Conservation (phyloP, 1,139 yeast genomes). For the Groenewaldozyma sp. region DNA sequence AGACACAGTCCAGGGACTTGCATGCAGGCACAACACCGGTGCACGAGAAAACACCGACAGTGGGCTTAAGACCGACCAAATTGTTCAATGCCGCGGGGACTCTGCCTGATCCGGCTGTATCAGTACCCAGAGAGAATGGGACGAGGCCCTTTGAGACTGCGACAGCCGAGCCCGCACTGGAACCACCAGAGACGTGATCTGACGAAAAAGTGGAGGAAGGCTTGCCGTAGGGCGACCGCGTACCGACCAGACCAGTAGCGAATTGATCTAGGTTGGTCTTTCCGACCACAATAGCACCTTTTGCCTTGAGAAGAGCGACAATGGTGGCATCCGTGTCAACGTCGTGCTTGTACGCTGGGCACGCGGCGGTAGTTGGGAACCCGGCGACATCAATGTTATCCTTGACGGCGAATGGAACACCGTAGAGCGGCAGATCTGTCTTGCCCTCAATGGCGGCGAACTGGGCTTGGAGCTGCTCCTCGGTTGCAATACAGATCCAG, state of each 20-base stretch:
- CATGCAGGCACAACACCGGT: slow-evolving; percentile 96
- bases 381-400: slow-evolving; percentile 88
- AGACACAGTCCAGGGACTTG: slow-evolving; percentile 85
- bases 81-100: slow-evolving; percentile 97
- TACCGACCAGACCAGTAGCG: slow-evolving; percentile 95
- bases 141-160: slow-evolving; percentile 85
- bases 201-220: slow-evolving; percentile 70
- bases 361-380: slow-evolving; percentile 86
- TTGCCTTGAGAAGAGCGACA: slow-evolving; percentile 57
- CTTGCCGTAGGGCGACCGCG: slow-evolving; percentile 86
- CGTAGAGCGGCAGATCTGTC: slow-evolving; percentile 51
- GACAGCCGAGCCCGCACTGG: slow-evolving; percentile 91
- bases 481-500: slow-evolving; percentile 73
- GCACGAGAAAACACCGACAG: slow-evolving; percentile 78
- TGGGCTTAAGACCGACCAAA: slow-evolving; percentile 83
- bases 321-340: slow-evolving; percentile 68
- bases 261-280: slow-evolving; percentile 93
- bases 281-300: slow-evolving; percentile 88
- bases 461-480: slow-evolving; percentile 57
- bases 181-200: slow-evolving; percentile 84
- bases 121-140: slow-evolving; percentile 86
- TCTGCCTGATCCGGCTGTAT: slow-evolving; percentile 97
- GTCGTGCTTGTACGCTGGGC: slow-evolving; percentile 66
- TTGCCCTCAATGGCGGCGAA: slow-evolving; percentile 44
- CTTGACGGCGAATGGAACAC: slow-evolving; percentile 91